Evolutionary conservation across 2,329 filamentous ascomycete genomes (phyloP).

Genomic region (Volutella citrinella): DNA sequence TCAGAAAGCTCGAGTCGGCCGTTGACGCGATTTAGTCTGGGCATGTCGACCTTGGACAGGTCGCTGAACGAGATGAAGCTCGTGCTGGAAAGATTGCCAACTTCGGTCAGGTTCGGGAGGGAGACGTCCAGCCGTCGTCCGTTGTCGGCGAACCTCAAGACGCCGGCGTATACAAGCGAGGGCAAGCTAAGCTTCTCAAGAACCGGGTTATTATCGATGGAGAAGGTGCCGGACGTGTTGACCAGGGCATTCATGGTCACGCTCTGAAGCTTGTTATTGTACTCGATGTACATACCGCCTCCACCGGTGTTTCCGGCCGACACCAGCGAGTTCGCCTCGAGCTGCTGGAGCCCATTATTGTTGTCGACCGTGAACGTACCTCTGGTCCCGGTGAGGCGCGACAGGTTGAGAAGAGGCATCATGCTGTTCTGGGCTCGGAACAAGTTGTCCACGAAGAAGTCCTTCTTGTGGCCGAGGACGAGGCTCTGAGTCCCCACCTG

Average conservation of each 20-base stretch:
- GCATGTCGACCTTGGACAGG: conserved; percentile 1
- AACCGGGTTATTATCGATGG: not conserved
- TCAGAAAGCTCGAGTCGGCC: not conserved
- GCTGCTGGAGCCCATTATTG: not conserved
- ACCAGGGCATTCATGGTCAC: not conserved
- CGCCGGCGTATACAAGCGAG: not conserved
- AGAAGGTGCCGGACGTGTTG: not conserved
- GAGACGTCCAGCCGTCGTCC: not conserved
- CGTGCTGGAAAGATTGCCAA: not conserved
- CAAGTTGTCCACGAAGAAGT: not conserved
- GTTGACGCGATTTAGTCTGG: not conserved
- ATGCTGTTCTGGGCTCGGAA: not conserved
- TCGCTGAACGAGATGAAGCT: not conserved
- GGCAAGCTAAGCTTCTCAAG: conserved; percentile 1
- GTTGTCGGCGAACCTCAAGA: not conserved
- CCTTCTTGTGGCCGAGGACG: not conserved
- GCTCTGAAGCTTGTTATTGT: not conserved
- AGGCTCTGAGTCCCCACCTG: too few species aligned
- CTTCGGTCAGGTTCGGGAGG: not conserved
- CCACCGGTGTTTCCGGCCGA: not conserved
- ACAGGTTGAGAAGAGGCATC: not conserved
- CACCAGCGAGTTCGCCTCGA: not conserved
- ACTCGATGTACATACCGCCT: not conserved
- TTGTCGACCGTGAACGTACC: not conserved
- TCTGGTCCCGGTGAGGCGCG: not conserved